Base-by-base conservation (phyloP, 257 asterid species). In the Penstemon eatonii region DNA sequence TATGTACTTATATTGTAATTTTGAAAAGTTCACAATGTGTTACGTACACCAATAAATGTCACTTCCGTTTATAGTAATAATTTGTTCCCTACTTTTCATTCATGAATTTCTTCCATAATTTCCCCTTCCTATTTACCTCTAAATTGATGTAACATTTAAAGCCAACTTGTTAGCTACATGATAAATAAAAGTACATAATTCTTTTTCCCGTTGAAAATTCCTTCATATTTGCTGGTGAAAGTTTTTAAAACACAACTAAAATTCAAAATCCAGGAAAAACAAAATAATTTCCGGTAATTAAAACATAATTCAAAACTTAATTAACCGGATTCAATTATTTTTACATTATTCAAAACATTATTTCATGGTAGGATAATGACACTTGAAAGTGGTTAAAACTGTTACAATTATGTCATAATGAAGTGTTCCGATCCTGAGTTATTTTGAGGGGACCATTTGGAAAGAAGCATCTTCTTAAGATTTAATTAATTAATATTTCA, bases 391-490 rank as follows among this genome's bases (percentile, higher is more conserved):
- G 79, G 79, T 75, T 75, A 76, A 65, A 65, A 70, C 69, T 36
- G 69, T 64, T 54, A 57, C 65, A 76, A 70, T 65, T 65, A 74
- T 60, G 76, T 75, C 45, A 75, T 79, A 85, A 70, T 77, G 74
- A 78, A 60, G 77, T 77, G 56, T 61, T 59, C 19, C 66, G 56
- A 58, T 59, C 19, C 66, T 66, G 44, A 73, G 79, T 74, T 84
- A 76, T 60, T 70, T 67, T 68, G 75, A 69, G 85, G 87, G 89
- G 89, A 84, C 88, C 89, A 82, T 75, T 62, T 67, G 55, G 74
- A 67, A 67, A 64, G 46, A 73, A 52, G 78, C 80, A 85, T 77
- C 83, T 76, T 41, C 59, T 75, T 77, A 67, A 73, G 69, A 52
- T 67, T 68, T 70, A 81, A 75, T 77, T 79, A 71, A 79, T 67